A percentile compares a stretch with the other conserved stretches of the same genome.
Conservation (phyloP, 2,329 filamentous ascomycete species). For the Aureobasidium sp. region DNA sequence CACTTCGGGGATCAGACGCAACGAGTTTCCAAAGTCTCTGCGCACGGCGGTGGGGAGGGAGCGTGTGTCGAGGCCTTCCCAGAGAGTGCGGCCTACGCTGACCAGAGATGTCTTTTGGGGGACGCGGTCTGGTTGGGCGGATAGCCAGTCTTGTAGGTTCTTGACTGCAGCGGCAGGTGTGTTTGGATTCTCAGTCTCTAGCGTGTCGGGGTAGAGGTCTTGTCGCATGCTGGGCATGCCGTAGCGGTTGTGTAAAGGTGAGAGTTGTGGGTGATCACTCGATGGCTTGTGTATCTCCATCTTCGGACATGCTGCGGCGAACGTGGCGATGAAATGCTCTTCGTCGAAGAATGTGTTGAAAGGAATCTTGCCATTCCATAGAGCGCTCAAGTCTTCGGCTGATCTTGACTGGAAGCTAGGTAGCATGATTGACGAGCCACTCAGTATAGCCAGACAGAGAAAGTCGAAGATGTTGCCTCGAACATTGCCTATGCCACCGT, state of each 20-base stretch:
- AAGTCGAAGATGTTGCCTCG: slow-evolving; percentile 43
- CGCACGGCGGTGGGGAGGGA: slow-evolving; percentile 23
- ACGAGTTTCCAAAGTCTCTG: slow-evolving; percentile 26
- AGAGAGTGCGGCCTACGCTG: slow-evolving; percentile 26
- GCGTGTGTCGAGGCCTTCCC: slow-evolving; percentile 25
- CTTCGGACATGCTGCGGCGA: slow-evolving; percentile 24
- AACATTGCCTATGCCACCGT: slow-evolving; percentile 40
- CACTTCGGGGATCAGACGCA: slow-evolving; percentile 23
- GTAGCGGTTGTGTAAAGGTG: slow-evolving; percentile 22
- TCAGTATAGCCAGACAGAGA: slow-evolving; percentile 42
- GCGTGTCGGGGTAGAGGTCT: slow-evolving; percentile 19
- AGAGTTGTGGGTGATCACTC: slow-evolving; percentile 16
- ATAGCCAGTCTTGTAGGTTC: slow-evolving; percentile 23
- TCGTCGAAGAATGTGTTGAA: slow-evolving; percentile 27
- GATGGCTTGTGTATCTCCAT: slow-evolving; percentile 24
- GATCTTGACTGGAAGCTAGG: slow-evolving; percentile 20
- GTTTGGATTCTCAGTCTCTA: slow-evolving; percentile 13
- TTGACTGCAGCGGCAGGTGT: slow-evolving; percentile 18
- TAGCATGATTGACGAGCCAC: slow-evolving; percentile 35
- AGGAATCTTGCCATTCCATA: slow-evolving; percentile 22
- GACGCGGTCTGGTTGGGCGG: slow-evolving; percentile 11
- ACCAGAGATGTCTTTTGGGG: slow-evolving; percentile 21
- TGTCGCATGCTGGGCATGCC: slow-evolving; percentile 22
- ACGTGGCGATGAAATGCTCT: slow-evolving; percentile 22
- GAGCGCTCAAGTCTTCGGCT: slow-evolving; percentile 19